These are phyloP conservation scores for Saccharomyces paradoxus DNA, from an alignment of 805 yeast species.

Conservation along the genomic window DNA sequence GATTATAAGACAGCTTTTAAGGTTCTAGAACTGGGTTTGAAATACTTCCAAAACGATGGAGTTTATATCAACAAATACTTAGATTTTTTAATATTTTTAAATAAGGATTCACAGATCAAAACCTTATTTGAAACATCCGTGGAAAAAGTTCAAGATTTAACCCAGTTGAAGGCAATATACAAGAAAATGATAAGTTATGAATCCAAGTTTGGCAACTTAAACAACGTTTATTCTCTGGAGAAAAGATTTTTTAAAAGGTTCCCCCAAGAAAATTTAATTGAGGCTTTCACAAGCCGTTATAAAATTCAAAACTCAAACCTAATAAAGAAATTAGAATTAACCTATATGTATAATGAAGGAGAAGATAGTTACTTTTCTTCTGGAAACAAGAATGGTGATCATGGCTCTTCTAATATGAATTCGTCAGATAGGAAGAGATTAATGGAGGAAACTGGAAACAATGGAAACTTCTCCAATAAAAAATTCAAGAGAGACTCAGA, in stretches of 20 bases:
- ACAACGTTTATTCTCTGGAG: conserved; percentile 59
- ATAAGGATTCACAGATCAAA: conserved; percentile 67
- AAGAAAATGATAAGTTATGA: conserved; percentile 61
- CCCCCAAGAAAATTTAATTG: conserved; percentile 43
- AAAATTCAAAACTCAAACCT: conserved; percentile 30
- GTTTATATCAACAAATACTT: conserved; percentile 62
- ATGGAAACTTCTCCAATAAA: conserved; percentile 4
- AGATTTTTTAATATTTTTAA: conserved; percentile 57
- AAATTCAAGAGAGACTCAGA: conserved; percentile 6
- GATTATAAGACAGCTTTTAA: conserved; percentile 62
- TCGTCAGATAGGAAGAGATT: neutral
- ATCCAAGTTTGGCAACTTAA: conserved; percentile 58
- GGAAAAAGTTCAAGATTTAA: conserved; percentile 34
- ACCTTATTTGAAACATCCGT: conserved; percentile 75
- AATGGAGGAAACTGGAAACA: neutral
- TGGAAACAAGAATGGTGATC: neutral
- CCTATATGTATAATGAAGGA: conserved; percentile 19
- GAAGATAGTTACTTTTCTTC: neutral
- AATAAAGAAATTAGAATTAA: conserved; percentile 29
- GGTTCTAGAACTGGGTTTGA: conserved; percentile 74
- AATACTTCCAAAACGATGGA: conserved; percentile 43
- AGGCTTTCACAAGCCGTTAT: conserved; percentile 33
- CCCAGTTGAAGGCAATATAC: conserved; percentile 40
- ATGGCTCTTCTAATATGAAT: neutral
- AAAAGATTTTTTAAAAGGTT: conserved; percentile 57